Conservation (phyloP, 2,329 filamentous ascomycete genomes). For the Piedraia hortae region DNA sequence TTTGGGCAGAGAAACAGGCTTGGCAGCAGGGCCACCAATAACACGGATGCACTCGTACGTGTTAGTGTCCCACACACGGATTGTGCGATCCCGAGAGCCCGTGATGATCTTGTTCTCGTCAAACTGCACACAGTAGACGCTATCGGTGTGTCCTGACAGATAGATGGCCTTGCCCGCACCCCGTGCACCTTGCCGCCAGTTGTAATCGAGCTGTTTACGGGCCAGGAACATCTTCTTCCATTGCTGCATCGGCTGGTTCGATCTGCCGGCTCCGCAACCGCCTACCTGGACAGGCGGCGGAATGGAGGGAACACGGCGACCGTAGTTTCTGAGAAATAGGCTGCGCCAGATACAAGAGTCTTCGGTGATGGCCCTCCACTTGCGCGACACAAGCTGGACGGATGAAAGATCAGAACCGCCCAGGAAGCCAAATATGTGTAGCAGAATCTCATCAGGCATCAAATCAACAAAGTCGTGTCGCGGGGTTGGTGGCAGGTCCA, state of each 20-base stretch:
- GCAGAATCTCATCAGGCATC: constrained; percentile 31
- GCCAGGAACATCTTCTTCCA: constrained; percentile 71
- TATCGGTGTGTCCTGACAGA: constrained; percentile 78
- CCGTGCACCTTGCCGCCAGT: constrained; percentile 44
- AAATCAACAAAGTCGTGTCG: constrained; percentile 13
- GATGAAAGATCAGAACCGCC: constrained; percentile 28
- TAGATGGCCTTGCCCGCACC: constrained; percentile 52
- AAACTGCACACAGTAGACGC: constrained; percentile 93
- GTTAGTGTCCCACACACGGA: constrained; percentile 85
- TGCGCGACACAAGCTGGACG: constrained; percentile 27
- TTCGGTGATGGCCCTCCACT: constrained; percentile 27
- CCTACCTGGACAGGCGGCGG: constrained; percentile 21
- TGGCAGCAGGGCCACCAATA: constrained; percentile 47
- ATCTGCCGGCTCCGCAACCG: constrained; percentile 23
- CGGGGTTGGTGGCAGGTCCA: constrained; percentile 1
- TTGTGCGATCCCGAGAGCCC: constrained; percentile 80
- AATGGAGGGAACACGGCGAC: constrained; percentile 18
- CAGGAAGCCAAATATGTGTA: constrained; percentile 30
- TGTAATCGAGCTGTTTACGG: constrained; percentile 43
- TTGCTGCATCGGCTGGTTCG: constrained; percentile 32
- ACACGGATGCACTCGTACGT: constrained; percentile 64
- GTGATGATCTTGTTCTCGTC: constrained; percentile 97
- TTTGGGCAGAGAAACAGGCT: constrained; percentile 20
- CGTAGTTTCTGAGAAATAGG: constrained; percentile 30
- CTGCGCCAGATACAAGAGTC: constrained; percentile 33